These are phyloP conservation scores for Apostasia ramifera DNA, from an alignment of 106 monocot genomes.

Conservation along the genomic window DNA sequence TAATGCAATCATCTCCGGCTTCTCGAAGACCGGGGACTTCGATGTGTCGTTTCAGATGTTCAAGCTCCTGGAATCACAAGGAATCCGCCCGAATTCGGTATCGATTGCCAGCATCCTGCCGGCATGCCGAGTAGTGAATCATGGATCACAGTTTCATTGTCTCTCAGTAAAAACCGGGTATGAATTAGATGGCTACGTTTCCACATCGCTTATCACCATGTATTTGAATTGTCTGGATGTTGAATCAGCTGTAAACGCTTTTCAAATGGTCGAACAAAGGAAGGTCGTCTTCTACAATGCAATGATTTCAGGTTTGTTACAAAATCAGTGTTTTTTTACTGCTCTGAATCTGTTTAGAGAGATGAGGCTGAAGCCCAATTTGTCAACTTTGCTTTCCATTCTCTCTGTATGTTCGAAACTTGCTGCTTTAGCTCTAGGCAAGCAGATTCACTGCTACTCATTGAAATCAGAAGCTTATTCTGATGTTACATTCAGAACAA, in stretches of 20 bases:
- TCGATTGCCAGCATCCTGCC: constrained; percentile 26
- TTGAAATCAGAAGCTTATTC: constrained; percentile 11
- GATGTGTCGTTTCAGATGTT: constrained; percentile 8
- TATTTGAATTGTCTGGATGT: constrained; percentile 19
- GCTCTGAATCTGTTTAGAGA: constrained; percentile 30
- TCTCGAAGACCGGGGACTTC: constrained; percentile 15
- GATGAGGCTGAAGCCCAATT: constrained; percentile 15
- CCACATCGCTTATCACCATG: constrained; percentile 31
- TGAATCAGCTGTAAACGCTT: constrained; percentile 16
- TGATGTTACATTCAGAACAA: constrained; percentile 23
- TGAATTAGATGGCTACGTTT: constrained; percentile 19
- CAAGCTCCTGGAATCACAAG: constrained; percentile 6
- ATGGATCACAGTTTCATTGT: constrained; percentile 30
- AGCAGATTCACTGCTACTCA: constrained; percentile 28
- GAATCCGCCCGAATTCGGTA: constrained; percentile 23
- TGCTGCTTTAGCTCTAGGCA: constrained; percentile 17
- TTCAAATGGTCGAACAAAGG: constrained; percentile 9
- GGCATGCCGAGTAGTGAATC: constrained; percentile 11
- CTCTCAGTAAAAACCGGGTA: constrained; percentile 18
- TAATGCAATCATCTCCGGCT: constrained; percentile 22
- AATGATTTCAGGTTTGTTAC: constrained; percentile 29
- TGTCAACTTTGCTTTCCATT: constrained; percentile 26
- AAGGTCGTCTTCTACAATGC: constrained; percentile 31
- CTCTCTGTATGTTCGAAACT: constrained; percentile 24
- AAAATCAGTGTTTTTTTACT: constrained; percentile 3